Percentiles rank a stretch among this genome's conserved stretches.
Evolutionary conservation across 768 basidiomycete species (phyloP).

Genomic region (Termitomyces sp.): DNA sequence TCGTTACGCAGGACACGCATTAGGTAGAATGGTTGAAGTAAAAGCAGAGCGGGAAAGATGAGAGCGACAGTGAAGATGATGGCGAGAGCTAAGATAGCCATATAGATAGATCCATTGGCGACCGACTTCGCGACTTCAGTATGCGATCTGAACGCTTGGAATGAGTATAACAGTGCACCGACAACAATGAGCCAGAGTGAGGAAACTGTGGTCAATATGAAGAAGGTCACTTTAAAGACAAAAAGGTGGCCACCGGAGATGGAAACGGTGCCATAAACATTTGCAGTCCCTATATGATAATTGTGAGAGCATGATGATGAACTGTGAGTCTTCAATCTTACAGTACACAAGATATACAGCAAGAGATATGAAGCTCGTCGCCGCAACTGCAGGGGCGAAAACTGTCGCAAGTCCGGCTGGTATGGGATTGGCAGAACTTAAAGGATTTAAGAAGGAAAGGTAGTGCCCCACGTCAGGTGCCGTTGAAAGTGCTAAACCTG

Average conservation of each 20-base stretch:
- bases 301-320: neutral
- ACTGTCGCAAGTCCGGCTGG: conserved; percentile 61
- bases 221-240: conserved; percentile 61
- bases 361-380: conserved; percentile 50
- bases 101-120: conserved; percentile 68
- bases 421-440: conserved; percentile 43
- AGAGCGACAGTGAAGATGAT: conserved; percentile 61
- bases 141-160: conserved; percentile 47
- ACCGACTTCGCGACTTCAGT: conserved; percentile 37
- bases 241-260: conserved; percentile 56
- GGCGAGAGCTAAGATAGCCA: conserved; percentile 52
- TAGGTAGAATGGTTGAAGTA: conserved; percentile 67
- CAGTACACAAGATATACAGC: conserved; percentile 50
- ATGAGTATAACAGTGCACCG: conserved; percentile 66
- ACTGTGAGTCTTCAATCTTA: conserved; percentile 19
- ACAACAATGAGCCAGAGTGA: conserved; percentile 58
- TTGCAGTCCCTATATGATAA: conserved; percentile 38
- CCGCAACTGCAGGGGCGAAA: conserved; percentile 60
- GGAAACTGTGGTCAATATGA: conserved; percentile 44
- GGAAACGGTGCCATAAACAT: conserved; percentile 53
- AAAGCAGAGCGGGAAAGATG: conserved; percentile 61
- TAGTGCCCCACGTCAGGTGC: conserved; percentile 72
- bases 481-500: conserved; percentile 60
- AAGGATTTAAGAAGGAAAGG: conserved; percentile 53
- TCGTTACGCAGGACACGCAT: conserved; percentile 52